These are phyloP conservation scores for Puccinia novopanici DNA, from an alignment of 1,284 basidiomycete genomes.

Conservation along the genomic window DNA sequence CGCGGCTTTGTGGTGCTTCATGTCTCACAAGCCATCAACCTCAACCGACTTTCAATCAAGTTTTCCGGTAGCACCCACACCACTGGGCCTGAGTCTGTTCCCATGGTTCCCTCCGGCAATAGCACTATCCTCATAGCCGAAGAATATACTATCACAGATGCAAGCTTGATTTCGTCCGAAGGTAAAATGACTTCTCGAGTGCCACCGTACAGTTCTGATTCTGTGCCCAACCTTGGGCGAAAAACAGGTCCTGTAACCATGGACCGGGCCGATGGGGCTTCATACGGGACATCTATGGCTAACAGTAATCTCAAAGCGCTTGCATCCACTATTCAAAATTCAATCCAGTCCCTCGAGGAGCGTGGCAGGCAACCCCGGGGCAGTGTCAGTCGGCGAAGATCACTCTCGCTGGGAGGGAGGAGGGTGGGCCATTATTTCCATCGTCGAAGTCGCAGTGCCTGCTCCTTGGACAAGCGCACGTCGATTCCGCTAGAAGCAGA, in stretches of 20 bases:
- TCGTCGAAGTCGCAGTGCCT: slow-evolving; percentile 20
- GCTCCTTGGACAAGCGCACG: slow-evolving; percentile 5
- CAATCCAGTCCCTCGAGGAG: background rate
- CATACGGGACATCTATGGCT: background rate
- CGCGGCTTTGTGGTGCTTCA: slow-evolving; percentile 25
- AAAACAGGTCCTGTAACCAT: background rate
- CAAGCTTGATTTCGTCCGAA: slow-evolving; percentile 1
- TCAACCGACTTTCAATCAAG: slow-evolving; percentile 16
- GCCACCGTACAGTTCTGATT: background rate
- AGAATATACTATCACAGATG: slow-evolving; percentile 26
- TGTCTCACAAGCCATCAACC: slow-evolving; percentile 23
- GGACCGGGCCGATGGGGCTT: background rate
- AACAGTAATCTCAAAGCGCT: background rate
- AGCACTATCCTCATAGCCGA: slow-evolving; percentile 21
- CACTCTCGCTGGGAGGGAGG: background rate
- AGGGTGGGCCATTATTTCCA: slow-evolving; percentile 1
- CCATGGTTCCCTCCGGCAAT: slow-evolving; percentile 9
- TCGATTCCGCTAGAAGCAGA: slow-evolving; percentile 9
- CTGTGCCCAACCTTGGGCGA: background rate
- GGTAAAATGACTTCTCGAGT: background rate
- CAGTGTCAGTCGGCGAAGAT: background rate
- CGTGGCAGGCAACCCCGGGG: background rate
- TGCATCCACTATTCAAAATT: background rate
- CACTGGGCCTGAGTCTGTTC: background rate
- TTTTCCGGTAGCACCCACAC: slow-evolving; percentile 14